Conservation (phyloP, 805 yeast genomes). For the Blastobotrys peoriensis region DNA sequence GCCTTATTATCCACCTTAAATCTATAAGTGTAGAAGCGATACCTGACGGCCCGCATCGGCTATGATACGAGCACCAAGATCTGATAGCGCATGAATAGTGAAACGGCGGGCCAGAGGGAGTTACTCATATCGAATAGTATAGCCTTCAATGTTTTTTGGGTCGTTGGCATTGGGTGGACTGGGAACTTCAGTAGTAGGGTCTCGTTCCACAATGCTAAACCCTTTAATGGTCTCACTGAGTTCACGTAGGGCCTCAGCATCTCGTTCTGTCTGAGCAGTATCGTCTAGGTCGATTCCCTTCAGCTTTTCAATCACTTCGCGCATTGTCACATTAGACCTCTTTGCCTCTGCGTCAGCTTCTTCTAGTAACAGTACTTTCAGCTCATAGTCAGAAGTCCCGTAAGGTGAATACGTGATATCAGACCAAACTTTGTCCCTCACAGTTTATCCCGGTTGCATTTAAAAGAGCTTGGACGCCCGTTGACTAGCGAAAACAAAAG, state of each 20-base stretch:
- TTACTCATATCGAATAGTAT: constrained; percentile 1
- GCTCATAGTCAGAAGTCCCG: constrained; percentile 49
- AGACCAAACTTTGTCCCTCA: no score
- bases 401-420: constrained; percentile 47
- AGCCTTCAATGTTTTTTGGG: constrained; percentile 7
- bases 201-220: constrained; percentile 16
- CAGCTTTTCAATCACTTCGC: constrained; percentile 20
- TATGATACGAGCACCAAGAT: no score
- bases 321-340: constrained; percentile 24
- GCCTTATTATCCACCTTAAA: no score
- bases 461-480: no score
- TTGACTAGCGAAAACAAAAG: no score
- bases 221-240: constrained; percentile 14
- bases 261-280: not conserved
- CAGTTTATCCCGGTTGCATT: no score
- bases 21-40: no score
- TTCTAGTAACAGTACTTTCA: constrained; percentile 53
- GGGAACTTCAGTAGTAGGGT: constrained; percentile 13
- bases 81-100: no score
- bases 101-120: no score
- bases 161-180: constrained; percentile 14
- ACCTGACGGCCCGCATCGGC: no score
- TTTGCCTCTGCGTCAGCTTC: constrained; percentile 48
- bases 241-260: not conserved
- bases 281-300: constrained; percentile 10